A percentile compares a stretch with the other conserved stretches of the same genome.
Evolutionary conservation across 208 protist genomes (phyloP).

Genomic region (Trypanosoma mega): DNA sequence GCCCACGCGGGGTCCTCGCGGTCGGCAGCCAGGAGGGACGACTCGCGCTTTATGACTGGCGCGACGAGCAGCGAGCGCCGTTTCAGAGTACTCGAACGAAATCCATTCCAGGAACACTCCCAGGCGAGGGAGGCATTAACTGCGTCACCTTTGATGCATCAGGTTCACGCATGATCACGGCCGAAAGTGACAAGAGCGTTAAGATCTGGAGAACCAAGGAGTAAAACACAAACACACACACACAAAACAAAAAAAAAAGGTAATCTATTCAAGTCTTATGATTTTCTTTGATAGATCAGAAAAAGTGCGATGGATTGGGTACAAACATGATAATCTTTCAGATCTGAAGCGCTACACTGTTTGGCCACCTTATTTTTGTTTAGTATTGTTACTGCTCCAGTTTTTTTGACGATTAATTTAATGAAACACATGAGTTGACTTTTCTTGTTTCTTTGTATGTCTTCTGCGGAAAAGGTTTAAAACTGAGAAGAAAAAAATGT

Average conservation of each 20-base stretch:
- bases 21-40: constrained; percentile 92
- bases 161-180: constrained; percentile 97
- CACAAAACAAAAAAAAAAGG: constrained; percentile 6
- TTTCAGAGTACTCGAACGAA: constrained; percentile 82
- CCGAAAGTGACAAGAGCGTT: constrained; percentile 98
- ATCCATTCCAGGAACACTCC: constrained; percentile 68
- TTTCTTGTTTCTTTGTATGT: too few relatives aligned
- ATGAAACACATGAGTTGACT: too few relatives aligned
- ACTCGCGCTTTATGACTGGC: constrained; percentile 98
- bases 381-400: too few relatives aligned
- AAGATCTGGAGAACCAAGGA: constrained; percentile 88
- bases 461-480: too few relatives aligned
- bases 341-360: too few relatives aligned
- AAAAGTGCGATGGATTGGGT: too few relatives aligned
- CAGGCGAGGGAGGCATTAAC: constrained; percentile 94
- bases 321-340: too few relatives aligned
- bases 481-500: too few relatives aligned
- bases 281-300: too few relatives aligned
- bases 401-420: too few relatives aligned
- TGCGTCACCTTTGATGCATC: constrained; percentile 93
- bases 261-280: too few relatives aligned
- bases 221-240: constrained; percentile 15
- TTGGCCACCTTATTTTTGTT: too few relatives aligned
- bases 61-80: constrained; percentile 69
- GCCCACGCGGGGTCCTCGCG: constrained; percentile 91